Evolutionary conservation across 306 rosid genomes (phyloP).

Genomic region (Cicer arietinum): DNA sequence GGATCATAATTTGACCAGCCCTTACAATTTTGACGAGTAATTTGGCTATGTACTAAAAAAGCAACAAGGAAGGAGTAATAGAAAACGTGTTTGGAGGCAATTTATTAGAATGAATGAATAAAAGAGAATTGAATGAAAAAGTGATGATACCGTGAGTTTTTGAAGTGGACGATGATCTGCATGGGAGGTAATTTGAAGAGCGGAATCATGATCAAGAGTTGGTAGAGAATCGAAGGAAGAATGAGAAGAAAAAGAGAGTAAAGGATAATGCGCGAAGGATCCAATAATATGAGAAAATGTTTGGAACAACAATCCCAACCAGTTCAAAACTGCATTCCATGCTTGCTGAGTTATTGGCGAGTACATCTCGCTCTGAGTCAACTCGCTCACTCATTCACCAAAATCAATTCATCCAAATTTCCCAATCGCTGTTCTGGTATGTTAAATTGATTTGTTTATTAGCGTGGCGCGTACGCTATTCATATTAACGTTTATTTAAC

Average conservation of each 20-base stretch:
- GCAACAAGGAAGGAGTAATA: background rate
- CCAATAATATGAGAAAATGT: conserved; percentile 77
- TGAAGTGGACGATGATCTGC: conserved; percentile 34
- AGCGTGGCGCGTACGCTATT: conserved; percentile 41
- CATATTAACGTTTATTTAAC: background rate
- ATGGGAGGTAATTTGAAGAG: conserved; percentile 51
- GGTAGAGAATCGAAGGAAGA: conserved; percentile 74
- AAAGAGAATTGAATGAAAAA: background rate
- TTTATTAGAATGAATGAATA: background rate
- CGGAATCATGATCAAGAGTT: conserved; percentile 57
- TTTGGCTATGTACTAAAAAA: too few relatives aligned
- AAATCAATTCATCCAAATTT: background rate
- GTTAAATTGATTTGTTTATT: background rate
- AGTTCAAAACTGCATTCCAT: conserved; percentile 75
- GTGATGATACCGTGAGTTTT: conserved; percentile 66
- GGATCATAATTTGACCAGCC: too few relatives aligned
- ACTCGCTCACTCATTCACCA: conserved; percentile 62
- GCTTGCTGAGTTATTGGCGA: conserved; percentile 61
- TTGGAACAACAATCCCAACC: conserved; percentile 79
- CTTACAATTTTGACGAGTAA: too few relatives aligned
- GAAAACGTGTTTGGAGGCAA: conserved; percentile 6
- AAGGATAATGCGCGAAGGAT: conserved; percentile 70
- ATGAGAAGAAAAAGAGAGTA: conserved; percentile 69
- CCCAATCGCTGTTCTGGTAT: background rate
- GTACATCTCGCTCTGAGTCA: conserved; percentile 84